Percentiles rank a stretch among this genome's conserved stretches.
Conservation (phyloP, 2,329 filamentous ascomycete species). For the Pyrenophora tritici-repentis region DNA sequence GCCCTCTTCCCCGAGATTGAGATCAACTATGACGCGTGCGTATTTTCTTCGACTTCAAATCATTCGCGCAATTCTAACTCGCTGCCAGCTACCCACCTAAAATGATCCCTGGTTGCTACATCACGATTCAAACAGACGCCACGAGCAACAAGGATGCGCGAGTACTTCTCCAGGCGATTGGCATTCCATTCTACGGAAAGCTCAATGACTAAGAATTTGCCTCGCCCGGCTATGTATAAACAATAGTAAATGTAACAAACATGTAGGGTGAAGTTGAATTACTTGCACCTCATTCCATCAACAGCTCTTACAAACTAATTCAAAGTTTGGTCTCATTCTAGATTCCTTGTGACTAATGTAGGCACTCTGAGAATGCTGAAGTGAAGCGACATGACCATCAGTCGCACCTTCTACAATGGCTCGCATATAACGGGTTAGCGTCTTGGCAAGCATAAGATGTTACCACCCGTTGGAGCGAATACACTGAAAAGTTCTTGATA, state of each 20-base stretch:
- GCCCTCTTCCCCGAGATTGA: slow-evolving; percentile 92
- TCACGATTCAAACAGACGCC: slow-evolving; percentile 83
- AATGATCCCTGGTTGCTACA: slow-evolving; percentile 84
- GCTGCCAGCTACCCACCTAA: slow-evolving; percentile 62
- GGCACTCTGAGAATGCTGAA: too few species aligned
- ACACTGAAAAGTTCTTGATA: too few species aligned
- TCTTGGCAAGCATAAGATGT: too few species aligned
- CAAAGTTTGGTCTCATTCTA: too few species aligned
- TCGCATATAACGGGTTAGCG: too few species aligned
- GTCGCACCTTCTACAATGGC: too few species aligned
- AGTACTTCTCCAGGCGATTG: slow-evolving; percentile 72
- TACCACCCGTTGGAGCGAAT: too few species aligned
- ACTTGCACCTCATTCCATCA: too few species aligned
- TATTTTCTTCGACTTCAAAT: slow-evolving; percentile 22
- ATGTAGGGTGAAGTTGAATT: neutral
- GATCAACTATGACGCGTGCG: slow-evolving; percentile 88
- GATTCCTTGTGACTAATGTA: too few species aligned
- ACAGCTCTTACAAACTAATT: too few species aligned
- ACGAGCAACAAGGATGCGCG: slow-evolving; percentile 84
- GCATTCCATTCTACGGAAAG: slow-evolving; percentile 83
- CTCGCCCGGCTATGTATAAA: slow-evolving; percentile 18
- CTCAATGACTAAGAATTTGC: slow-evolving; percentile 46
- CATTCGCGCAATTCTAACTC: slow-evolving; percentile 10
- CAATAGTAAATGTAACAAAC: slow-evolving; percentile 12
- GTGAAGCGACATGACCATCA: too few species aligned